Percentiles rank a stretch among this genome's conserved stretches.
phyloP scores from a whole-genome alignment of 2,329 filamentous ascomycete species.

The Orbilia brochopaga region DNA sequence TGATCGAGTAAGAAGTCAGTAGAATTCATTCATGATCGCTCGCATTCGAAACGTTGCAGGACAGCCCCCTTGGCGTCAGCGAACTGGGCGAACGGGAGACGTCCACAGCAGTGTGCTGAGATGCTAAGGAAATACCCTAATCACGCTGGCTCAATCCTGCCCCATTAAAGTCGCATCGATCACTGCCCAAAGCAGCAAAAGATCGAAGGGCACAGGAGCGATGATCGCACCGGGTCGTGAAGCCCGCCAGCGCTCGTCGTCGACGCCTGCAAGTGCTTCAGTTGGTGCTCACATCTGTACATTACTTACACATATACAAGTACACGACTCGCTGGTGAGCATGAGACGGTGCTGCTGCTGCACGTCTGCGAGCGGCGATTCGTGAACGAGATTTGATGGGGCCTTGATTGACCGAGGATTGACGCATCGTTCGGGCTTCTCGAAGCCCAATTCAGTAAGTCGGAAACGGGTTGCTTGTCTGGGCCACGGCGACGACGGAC shows the following conservation, averaged over 20 bases:
- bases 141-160: constrained; percentile 28
- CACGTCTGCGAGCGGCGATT: constrained; percentile 15
- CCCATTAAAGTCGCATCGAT: constrained; percentile 36
- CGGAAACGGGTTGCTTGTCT: constrained; percentile 24
- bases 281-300: background rate
- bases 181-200: constrained; percentile 43
- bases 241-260: constrained; percentile 5
- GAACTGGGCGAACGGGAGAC: background rate
- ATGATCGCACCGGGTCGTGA: constrained; percentile 31
- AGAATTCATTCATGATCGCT: constrained; percentile 13
- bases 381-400: constrained; percentile 47
- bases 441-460: constrained; percentile 47
- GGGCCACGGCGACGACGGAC: constrained; percentile 8
- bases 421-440: constrained; percentile 48
- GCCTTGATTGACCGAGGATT: constrained; percentile 47
- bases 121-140: constrained; percentile 8
- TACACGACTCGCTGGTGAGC: constrained; percentile 26
- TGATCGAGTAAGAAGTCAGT: no score
- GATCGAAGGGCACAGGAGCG: constrained; percentile 45
- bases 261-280: background rate
- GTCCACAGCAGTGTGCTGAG: no score
- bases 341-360: constrained; percentile 6
- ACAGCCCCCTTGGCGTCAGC: constrained; percentile 34
- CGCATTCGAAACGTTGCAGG: constrained; percentile 43
- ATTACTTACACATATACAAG: background rate